phyloP scores from a whole-genome alignment of 2,329 filamentous ascomycete genomes.

The Claviceps paspali region DNA sequence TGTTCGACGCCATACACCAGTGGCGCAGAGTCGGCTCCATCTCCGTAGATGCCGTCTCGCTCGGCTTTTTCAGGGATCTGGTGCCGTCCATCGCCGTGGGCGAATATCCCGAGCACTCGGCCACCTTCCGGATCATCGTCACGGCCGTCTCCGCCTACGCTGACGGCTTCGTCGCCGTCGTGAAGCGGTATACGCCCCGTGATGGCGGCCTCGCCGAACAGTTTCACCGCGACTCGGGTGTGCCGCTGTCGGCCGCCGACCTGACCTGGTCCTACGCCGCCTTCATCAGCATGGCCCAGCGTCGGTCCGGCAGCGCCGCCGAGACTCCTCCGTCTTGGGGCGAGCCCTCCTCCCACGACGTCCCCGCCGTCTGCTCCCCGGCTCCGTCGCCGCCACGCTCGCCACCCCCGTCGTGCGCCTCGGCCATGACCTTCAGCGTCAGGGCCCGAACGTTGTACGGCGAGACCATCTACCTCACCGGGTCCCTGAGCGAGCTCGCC shows the following conservation, averaged over 20 bases:
- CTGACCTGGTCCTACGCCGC: constrained; percentile 61
- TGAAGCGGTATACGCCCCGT: constrained; percentile 42
- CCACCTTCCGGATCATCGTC: constrained; percentile 38
- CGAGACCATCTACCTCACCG: constrained; percentile 11
- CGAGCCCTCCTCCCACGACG: constrained; percentile 8
- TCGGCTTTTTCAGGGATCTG: constrained; percentile 57
- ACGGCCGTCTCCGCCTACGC: constrained; percentile 42
- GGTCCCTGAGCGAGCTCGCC: constrained; percentile 22
- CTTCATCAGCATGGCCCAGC: constrained; percentile 42
- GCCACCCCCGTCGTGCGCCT: constrained; percentile 11
- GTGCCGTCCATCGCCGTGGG: constrained; percentile 41
- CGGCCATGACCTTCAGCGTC: constrained; percentile 10
- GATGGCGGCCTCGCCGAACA: constrained; percentile 54
- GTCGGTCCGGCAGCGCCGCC: constrained; percentile 36
- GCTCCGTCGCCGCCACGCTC: constrained; percentile 5
- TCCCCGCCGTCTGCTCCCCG: constrained; percentile 8
- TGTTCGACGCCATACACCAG: constrained; percentile 61
- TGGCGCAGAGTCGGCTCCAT: constrained; percentile 52
- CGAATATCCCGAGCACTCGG: constrained; percentile 37
- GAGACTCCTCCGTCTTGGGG: constrained; percentile 42
- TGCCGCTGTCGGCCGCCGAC: constrained; percentile 45
- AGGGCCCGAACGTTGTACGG: constrained; percentile 6
- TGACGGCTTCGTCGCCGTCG: constrained; percentile 43
- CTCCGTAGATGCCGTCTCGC: constrained; percentile 46
- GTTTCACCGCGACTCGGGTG: constrained; percentile 35